Percentiles rank a stretch among this genome's conserved stretches.
Conservation (phyloP, 2,329 filamentous ascomycete genomes). For the Ascochyta viciae-villosae region DNA sequence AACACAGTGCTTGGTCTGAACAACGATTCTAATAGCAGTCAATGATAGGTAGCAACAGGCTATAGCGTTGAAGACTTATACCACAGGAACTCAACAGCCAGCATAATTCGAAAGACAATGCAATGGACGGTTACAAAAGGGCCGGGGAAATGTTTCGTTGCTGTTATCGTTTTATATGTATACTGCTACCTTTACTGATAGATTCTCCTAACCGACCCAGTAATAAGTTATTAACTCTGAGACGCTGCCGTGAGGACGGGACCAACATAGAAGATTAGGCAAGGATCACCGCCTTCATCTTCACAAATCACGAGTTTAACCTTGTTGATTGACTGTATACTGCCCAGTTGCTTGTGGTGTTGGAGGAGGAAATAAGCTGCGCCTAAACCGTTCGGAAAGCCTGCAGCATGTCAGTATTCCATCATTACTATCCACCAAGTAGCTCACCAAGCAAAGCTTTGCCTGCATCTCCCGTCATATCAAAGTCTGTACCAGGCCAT, state of each 20-base stretch:
- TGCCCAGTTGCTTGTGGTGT: conserved; percentile 15
- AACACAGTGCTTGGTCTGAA: no score
- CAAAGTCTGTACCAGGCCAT: conserved; percentile 8
- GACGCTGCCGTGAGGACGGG: not conserved
- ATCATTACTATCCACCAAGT: not conserved
- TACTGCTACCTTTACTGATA: no score
- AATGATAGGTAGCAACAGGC: no score
- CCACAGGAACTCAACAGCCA: no score
- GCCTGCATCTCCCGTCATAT: not conserved
- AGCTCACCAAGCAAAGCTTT: not conserved
- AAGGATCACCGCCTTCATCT: not conserved
- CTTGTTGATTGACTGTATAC: conserved; percentile 7
- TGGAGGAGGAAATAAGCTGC: conserved; percentile 15
- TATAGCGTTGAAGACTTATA: no score
- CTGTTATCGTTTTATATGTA: no score
- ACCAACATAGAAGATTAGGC: conserved; percentile 4
- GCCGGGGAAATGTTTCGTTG: no score
- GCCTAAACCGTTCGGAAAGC: conserved; percentile 11
- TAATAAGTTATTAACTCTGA: no score
- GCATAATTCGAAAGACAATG: no score
- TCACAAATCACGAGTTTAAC: conserved; percentile 7
- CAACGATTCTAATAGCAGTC: no score
- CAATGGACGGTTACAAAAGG: no score
- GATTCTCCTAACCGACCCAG: no score
- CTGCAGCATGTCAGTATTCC: not conserved